Evolutionary conservation across 805 yeast genomes (phyloP).

Genomic region (Metschnikowia hibisci): DNA sequence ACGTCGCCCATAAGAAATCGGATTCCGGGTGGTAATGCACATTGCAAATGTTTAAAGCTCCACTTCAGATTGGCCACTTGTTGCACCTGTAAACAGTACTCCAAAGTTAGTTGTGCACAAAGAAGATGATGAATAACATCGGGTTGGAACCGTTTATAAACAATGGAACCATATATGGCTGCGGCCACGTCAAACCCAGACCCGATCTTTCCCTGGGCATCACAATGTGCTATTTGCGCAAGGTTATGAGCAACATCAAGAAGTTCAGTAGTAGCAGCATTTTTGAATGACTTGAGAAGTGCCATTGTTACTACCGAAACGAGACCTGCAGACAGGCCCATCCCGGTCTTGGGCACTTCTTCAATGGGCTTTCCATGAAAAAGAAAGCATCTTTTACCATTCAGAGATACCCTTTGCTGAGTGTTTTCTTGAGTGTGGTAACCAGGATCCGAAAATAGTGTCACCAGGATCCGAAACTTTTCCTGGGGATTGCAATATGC

Average conservation of each 20-base stretch:
- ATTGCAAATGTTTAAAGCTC: constrained; percentile 53
- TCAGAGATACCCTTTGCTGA: constrained; percentile 25
- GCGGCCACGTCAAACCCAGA: constrained; percentile 98
- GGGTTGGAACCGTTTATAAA: constrained; percentile 74
- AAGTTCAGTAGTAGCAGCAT: constrained; percentile 12
- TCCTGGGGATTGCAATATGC: constrained; percentile 44
- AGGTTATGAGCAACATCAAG: constrained; percentile 63
- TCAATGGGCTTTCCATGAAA: constrained; percentile 59
- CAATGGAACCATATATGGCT: constrained; percentile 86
- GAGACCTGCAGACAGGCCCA: constrained; percentile 94
- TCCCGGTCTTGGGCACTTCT: constrained; percentile 86
- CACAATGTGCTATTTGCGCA: constrained; percentile 86
- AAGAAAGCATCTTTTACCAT: constrained; percentile 45
- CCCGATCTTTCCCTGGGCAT: constrained; percentile 92
- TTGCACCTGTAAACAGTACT: constrained; percentile 21
- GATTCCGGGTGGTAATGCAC: constrained; percentile 65
- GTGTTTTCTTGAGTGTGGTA: constrained; percentile 76
- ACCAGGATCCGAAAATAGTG: constrained; percentile 79
- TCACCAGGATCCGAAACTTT: constrained; percentile 38
- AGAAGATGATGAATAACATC: constrained; percentile 38
- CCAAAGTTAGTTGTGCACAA: constrained; percentile 20
- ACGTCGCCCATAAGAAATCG: constrained; percentile 90
- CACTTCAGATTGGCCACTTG: constrained; percentile 49
- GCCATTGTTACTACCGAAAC: constrained; percentile 78
- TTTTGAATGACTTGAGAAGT: constrained; percentile 40